A percentile compares a stretch with the other conserved stretches of the same genome.
phyloP scores from a whole-genome alignment of 1,284 basidiomycete genomes.

The Inonotus obliquus region DNA sequence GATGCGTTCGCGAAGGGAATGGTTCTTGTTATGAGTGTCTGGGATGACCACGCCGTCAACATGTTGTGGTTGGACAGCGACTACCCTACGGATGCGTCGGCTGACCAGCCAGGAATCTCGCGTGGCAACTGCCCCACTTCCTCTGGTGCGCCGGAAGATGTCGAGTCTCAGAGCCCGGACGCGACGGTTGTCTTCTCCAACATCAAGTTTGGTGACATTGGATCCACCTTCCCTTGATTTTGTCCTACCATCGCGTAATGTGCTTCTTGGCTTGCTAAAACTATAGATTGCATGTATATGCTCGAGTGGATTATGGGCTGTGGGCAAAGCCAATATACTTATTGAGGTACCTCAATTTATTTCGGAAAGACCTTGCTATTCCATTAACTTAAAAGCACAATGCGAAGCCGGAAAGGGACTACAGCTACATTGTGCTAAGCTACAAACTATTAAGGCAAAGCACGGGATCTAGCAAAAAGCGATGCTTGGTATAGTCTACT shows the following conservation, averaged over 20 bases:
- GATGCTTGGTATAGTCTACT: not conserved
- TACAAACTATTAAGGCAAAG: not conserved
- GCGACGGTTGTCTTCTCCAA: conserved; percentile 40
- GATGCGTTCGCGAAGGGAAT: conserved; percentile 24
- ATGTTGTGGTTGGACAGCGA: conserved; percentile 39
- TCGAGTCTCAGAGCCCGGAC: conserved; percentile 25
- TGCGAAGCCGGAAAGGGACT: not conserved
- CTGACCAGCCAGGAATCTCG: conserved; percentile 32
- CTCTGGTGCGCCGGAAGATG: conserved; percentile 30
- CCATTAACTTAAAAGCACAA: not conserved
- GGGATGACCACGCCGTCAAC: conserved; percentile 35
- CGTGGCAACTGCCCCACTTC: conserved; percentile 34
- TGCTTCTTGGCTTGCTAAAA: not conserved
- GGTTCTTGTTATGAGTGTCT: conserved; percentile 27
- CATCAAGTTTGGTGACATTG: conserved; percentile 51
- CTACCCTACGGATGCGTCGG: conserved; percentile 30
- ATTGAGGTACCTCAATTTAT: not conserved
- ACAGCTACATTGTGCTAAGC: not conserved
- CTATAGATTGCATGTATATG: not conserved
- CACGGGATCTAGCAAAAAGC: not conserved
- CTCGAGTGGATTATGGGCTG: not conserved
- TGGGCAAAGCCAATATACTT: not conserved
- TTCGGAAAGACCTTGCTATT: not conserved
- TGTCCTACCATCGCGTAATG: not conserved
- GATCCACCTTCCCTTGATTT: conserved; percentile 35